Percentiles rank a stretch among this genome's conserved stretches.
phyloP scores from a whole-genome alignment of 805 yeast species.

The Candida namnaoensis region DNA sequence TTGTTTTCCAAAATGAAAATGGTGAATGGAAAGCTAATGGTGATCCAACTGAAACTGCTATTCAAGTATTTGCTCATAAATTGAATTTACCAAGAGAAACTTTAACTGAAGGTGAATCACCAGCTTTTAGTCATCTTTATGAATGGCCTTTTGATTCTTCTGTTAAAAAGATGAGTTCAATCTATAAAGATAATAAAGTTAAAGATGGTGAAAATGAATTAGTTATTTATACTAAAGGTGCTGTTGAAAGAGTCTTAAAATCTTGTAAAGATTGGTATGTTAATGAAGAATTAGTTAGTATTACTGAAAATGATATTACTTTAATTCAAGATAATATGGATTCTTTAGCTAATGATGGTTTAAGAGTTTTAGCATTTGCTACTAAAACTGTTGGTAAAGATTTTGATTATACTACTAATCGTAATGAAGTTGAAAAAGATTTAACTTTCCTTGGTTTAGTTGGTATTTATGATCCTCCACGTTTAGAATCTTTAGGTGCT shows the following conservation, averaged over 20 bases:
- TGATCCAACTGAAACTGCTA: conserved; percentile 86
- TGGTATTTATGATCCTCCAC: conserved; percentile 78
- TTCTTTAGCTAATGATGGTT: conserved; percentile 52
- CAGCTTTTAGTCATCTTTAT: conserved; percentile 28
- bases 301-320: conserved; percentile 31
- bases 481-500: conserved; percentile 57
- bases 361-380: conserved; percentile 70
- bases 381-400: conserved; percentile 25
- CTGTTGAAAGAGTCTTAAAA: conserved; percentile 59
- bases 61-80: conserved; percentile 67
- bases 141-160: conserved; percentile 75
- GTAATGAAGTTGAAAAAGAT: conserved; percentile 40
- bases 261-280: conserved; percentile 47
- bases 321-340: conserved; percentile 48
- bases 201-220: conserved; percentile 16
- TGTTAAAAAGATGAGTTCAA: conserved; percentile 63
- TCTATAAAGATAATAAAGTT: conserved; percentile 29
- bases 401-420: conserved; percentile 22
- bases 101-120: conserved; percentile 27
- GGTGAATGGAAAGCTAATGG: conserved; percentile 71
- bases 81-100: conserved; percentile 38
- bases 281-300: conserved; percentile 19
- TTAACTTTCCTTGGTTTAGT: conserved; percentile 58
- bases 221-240: conserved; percentile 55
- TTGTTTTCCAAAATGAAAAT: conserved; percentile 40